Evolutionary conservation across 306 rosid species (phyloP), one percentile per base, ranked within the genome.

Genomic region (Sphenostylis stenocarpa): DNA sequence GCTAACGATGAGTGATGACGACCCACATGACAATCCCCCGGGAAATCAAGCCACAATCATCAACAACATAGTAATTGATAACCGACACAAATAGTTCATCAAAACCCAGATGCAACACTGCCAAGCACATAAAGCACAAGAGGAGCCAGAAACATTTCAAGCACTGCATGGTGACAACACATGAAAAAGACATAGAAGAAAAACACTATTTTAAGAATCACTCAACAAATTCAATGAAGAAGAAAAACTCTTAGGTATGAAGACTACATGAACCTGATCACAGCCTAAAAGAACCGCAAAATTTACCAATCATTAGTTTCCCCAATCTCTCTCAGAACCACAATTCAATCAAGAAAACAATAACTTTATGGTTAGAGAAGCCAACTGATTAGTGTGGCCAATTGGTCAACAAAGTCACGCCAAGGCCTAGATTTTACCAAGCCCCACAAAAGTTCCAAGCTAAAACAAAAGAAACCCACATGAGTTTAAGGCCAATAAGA

Each of bases 401-500:
- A 72, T 68, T 77, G 58, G 70, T 36, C 16, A 52, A 68, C 66
- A 52, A 31, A 69, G 52, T 65, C 57, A 76, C n/a, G 41, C 20
- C 55, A 84, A 65, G 79, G 67, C 80, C 76, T 57, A 80, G 70
- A 60, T 69, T 76, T 77, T 70, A 20, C 12, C 34, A 70, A 81
- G 53, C 70, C 62, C 67, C 82, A 64, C 33, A 34, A 80, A n/a
- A 75, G 75, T 36, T 29, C 65, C 6, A 43, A 67, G 21, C 57
- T 29, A 65, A 58, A 70, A 72, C 64, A 58, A 67, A 71, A 43
- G 19, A 1, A 15, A 67, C 64, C 80, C 60, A 60, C 64, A 55
- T 6, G 73, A 76, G 77, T 7, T 26, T 4, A 24, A 77, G 58
- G 61, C 34, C 29, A 70, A 38, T 31, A 41, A 9, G 61, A 66